A percentile compares a stretch with the other conserved stretches of the same genome.
These are phyloP conservation scores for Saxophila tyrrhenica DNA, from an alignment of 495 filamentous ascomycete genomes.

Conservation along the genomic window DNA sequence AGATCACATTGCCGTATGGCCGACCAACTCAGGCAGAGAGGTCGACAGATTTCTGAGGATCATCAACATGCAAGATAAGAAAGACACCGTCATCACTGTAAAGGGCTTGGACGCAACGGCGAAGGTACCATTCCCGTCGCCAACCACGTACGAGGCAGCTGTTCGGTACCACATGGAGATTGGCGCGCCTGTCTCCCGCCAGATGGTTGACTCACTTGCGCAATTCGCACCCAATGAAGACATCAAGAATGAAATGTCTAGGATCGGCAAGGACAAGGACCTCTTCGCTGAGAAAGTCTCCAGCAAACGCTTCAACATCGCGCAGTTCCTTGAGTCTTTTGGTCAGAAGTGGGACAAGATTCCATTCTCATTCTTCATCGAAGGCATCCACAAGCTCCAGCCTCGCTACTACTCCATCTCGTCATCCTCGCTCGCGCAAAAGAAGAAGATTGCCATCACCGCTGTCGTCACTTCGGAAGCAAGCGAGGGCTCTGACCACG, in stretches of 20 bases:
- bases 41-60: slow-evolving; percentile 82
- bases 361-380: slow-evolving; percentile 90
- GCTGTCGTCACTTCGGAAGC: slow-evolving; percentile 80
- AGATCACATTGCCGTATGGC: slow-evolving; percentile 96
- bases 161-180: slow-evolving; percentile 97
- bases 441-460: slow-evolving; percentile 86
- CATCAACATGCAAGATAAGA: slow-evolving; percentile 63
- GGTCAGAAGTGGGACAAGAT: slow-evolving; percentile 66
- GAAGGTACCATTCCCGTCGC: slow-evolving; percentile 94
- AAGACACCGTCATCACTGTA: slow-evolving; percentile 73
- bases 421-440: slow-evolving; percentile 87
- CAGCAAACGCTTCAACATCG: slow-evolving; percentile 77
- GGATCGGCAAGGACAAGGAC: slow-evolving; percentile 85
- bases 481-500: slow-evolving; percentile 56
- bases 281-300: slow-evolving; percentile 86
- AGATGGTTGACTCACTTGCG: slow-evolving; percentile 79
- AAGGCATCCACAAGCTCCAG: slow-evolving; percentile 87
- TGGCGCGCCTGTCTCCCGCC: slow-evolving; percentile 87
- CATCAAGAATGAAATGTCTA: slow-evolving; percentile 74
- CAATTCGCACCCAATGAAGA: slow-evolving; percentile 80
- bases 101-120: slow-evolving; percentile 91
- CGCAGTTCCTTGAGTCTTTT: slow-evolving; percentile 69
- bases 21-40: slow-evolving; percentile 85
- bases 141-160: slow-evolving; percentile 91
- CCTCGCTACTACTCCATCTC: slow-evolving; percentile 99